Percentiles rank a stretch among this genome's conserved stretches.
Conservation (phyloP, 257 asterid genomes). For the Primulina tabacum region DNA sequence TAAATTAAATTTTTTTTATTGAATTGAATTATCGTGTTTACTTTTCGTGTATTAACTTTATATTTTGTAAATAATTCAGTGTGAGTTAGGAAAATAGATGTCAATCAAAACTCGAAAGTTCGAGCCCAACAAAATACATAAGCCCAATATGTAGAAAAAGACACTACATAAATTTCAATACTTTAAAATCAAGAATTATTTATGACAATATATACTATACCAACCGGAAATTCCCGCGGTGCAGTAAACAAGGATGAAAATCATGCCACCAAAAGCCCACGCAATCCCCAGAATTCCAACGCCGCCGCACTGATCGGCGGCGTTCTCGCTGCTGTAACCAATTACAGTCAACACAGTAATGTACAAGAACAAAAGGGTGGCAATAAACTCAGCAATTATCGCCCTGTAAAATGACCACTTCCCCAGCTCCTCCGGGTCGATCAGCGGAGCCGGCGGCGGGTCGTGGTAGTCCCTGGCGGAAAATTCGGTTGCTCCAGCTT, state of each 20-base stretch:
- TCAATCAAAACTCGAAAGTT: too few species aligned
- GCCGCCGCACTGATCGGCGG: slow-evolving; percentile 34
- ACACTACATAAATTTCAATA: too few species aligned
- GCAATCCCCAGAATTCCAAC: slow-evolving; percentile 39
- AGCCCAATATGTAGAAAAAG: too few species aligned
- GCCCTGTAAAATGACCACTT: slow-evolving; percentile 38
- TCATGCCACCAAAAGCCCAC: slow-evolving; percentile 45
- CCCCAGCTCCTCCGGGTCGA: slow-evolving; percentile 32
- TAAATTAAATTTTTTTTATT: too few species aligned
- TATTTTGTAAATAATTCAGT: too few species aligned
- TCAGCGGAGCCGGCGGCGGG: slow-evolving; percentile 35
- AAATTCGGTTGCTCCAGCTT: slow-evolving; percentile 24
- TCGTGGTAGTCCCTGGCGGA: slow-evolving; percentile 34
- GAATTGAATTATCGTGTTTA: too few species aligned
- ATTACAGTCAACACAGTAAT: slow-evolving; percentile 35
- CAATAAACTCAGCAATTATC: slow-evolving; percentile 33
- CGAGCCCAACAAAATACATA: too few species aligned
- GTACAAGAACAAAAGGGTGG: slow-evolving; percentile 32
- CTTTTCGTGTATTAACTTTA: too few species aligned
- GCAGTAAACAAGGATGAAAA: slow-evolving; percentile 40
- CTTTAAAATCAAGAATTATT: not conserved
- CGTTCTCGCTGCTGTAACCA: slow-evolving; percentile 34
- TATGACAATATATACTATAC: not conserved
- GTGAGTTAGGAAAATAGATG: too few species aligned
- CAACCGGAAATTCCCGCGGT: slow-evolving; percentile 46